Evolutionary conservation across 116 monocot genomes (phyloP).

Genomic region (Iris pallida): DNA sequence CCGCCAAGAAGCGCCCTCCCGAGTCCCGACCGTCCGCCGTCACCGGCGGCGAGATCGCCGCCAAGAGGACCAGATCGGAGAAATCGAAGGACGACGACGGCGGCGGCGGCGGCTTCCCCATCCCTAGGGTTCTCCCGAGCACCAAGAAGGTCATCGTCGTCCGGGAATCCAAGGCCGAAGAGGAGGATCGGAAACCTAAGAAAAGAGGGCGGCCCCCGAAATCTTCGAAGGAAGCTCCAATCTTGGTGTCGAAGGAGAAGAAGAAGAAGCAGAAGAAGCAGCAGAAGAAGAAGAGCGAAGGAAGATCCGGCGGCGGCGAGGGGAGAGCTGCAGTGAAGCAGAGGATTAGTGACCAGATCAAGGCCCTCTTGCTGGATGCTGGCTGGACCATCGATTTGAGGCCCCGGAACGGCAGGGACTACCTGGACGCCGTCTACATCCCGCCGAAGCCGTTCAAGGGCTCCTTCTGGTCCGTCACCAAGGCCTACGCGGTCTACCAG

Average conservation of each 20-base stretch:
- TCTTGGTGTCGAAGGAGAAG: constrained; percentile 7
- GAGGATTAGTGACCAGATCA: constrained; percentile 9
- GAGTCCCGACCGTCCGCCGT: no score
- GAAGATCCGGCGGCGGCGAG: neutral
- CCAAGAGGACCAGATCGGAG: neutral
- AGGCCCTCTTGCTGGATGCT: constrained; percentile 2
- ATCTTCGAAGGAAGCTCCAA: neutral
- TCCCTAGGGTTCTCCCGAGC: constrained; percentile 20
- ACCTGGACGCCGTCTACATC: constrained; percentile 10
- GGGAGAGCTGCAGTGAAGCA: no score
- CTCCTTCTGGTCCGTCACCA: constrained; percentile 9
- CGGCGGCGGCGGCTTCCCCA: neutral
- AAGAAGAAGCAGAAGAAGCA: neutral
- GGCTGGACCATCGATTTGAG: constrained; percentile 13
- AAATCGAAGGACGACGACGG: neutral
- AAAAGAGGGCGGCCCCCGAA: neutral
- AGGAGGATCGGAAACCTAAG: no score
- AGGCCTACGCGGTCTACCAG: constrained; percentile 5
- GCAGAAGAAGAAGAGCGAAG: neutral
- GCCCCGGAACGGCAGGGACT: constrained; percentile 15
- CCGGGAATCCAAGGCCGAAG: neutral
- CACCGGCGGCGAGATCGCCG: no score
- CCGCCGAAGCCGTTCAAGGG: constrained; percentile 3
- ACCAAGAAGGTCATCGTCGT: constrained; percentile 12
- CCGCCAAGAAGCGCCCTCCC: no score